Percentiles rank a stretch among this genome's conserved stretches.
phyloP scores from a whole-genome alignment of 352 stramenopile genomes.

The Phytophthora chlamydospora region DNA sequence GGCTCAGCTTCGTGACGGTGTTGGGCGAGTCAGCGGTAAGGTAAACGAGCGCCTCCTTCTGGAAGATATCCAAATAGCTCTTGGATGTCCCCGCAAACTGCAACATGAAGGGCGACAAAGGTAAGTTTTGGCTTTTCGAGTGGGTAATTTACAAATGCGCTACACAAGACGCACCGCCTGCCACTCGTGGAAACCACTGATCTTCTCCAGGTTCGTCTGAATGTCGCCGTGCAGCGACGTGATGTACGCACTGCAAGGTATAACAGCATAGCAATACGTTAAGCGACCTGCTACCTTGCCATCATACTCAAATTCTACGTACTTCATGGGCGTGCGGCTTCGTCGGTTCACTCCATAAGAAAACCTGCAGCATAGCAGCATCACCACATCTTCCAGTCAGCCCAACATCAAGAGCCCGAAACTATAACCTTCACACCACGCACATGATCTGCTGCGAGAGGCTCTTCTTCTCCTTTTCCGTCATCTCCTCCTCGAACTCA shows the following conservation, averaged over 20 bases:
- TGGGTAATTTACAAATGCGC: background rate
- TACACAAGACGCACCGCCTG: conserved; percentile 44
- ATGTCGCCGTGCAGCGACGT: conserved; percentile 81
- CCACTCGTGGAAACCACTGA: conserved; percentile 91
- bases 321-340: conserved; percentile 61
- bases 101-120: conserved; percentile 30
- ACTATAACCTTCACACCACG: conserved; percentile 26
- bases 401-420: background rate
- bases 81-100: conserved; percentile 66
- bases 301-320: conserved; percentile 10
- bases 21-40: conserved; percentile 95
- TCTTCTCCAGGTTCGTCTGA: conserved; percentile 85
- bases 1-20: conserved; percentile 86
- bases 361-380: conserved; percentile 53
- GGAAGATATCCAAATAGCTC: conserved; percentile 79
- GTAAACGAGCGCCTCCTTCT: conserved; percentile 92
- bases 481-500: conserved; percentile 94
- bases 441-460: conserved; percentile 95
- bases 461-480: conserved; percentile 92
- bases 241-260: conserved; percentile 51
- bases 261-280: background rate
- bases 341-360: conserved; percentile 82
- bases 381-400: conserved; percentile 1
- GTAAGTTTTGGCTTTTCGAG: conserved; percentile 7
- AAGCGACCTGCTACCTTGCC: background rate